Percentiles rank a stretch among this genome's conserved stretches.
phyloP scores from a whole-genome alignment of 2,329 filamentous ascomycete species.

The Colletotrichum limetticola region DNA sequence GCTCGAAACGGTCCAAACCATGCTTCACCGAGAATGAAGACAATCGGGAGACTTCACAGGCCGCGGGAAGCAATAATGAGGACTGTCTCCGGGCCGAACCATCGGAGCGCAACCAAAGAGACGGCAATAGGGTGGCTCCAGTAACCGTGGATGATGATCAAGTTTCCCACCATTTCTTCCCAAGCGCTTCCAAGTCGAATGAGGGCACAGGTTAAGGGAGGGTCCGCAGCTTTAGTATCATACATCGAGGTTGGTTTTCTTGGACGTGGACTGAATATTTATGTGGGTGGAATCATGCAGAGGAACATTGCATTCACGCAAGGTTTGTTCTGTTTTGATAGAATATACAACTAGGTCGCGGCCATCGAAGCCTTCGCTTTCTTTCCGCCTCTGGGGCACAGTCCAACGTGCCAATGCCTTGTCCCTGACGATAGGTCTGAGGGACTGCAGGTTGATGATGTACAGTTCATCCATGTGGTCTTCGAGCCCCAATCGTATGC shows the following conservation, averaged over 20 bases:
- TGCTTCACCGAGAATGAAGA: not conserved
- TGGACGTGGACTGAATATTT: not conserved
- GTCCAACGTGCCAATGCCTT: not conserved
- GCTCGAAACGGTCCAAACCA: slow-evolving; percentile 2
- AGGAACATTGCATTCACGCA: not conserved
- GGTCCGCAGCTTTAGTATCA: not conserved
- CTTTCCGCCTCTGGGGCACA: not conserved
- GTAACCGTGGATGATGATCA: not conserved
- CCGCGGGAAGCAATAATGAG: not conserved
- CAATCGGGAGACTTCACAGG: not conserved
- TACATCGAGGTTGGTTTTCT: not conserved
- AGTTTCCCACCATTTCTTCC: slow-evolving; percentile 8
- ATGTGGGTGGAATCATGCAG: not conserved
- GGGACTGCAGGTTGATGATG: not conserved
- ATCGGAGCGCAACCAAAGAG: not conserved
- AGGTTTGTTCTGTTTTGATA: slow-evolving; percentile 3
- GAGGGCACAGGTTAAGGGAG: not conserved
- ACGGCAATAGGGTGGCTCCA: not conserved
- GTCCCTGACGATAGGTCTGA: not conserved
- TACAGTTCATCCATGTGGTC: slow-evolving; percentile 11
- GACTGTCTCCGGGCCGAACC: not conserved
- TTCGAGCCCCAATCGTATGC: slow-evolving; percentile 27
- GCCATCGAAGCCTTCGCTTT: not conserved
- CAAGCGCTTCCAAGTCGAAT: not conserved
- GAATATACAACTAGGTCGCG: slow-evolving; percentile 26